Conservation (phyloP, 352 stramenopile species). For the Globisporangium irregulare region DNA sequence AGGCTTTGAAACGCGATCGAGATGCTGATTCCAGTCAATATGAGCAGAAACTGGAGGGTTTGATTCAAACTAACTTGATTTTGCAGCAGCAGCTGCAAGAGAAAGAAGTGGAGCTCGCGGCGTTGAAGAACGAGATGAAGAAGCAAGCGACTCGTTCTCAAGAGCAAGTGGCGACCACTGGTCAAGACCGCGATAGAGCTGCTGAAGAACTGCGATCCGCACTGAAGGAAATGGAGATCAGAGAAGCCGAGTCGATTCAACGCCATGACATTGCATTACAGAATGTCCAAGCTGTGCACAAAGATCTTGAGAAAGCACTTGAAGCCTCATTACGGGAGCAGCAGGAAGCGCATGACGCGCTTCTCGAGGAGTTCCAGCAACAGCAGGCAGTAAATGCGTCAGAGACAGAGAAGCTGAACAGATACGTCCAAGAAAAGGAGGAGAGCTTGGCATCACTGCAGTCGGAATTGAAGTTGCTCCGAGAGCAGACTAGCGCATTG, state of each 20-base stretch:
- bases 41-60: neutral
- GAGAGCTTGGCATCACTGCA: neutral
- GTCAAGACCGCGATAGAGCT: neutral
- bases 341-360: neutral
- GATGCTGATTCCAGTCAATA: neutral
- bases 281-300: neutral
- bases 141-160: neutral
- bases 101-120: slow-evolving; percentile 1
- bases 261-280: neutral
- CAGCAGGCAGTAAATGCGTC: neutral
- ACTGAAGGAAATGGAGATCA: neutral
- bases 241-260: neutral
- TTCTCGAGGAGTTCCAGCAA: neutral
- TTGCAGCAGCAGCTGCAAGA: slow-evolving; percentile 8
- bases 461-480: neutral
- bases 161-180: neutral
- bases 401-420: neutral
- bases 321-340: neutral
- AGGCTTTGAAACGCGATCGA: neutral
- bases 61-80: neutral
- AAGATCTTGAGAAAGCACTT: neutral
- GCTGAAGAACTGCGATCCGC: neutral
- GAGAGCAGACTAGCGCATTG: neutral
- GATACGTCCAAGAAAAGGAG: neutral
- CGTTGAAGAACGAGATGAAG: slow-evolving; percentile 2